Percentiles rank a stretch among this genome's conserved stretches.
Conservation (phyloP, 345 rosid species). For the Citrus hindsii region DNA sequence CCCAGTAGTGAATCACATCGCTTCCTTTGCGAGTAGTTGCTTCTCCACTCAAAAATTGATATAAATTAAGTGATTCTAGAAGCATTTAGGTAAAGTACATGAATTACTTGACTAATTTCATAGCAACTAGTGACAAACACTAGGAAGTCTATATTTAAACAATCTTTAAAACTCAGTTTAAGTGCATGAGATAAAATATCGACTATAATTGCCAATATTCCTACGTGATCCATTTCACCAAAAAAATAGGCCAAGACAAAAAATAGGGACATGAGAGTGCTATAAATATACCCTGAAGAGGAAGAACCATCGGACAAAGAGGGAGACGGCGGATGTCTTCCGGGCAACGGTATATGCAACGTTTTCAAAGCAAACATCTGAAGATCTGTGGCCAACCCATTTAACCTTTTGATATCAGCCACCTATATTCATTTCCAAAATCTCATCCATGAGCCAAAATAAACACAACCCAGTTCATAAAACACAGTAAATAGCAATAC, state of each 20-base stretch:
- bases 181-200: background rate
- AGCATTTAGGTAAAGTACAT: too few species aligned
- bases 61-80: background rate
- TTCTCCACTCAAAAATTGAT: background rate
- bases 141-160: background rate
- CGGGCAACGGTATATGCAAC: slow-evolving; percentile 57
- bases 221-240: background rate
- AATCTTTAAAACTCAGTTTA: background rate
- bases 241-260: background rate
- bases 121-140: background rate
- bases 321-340: slow-evolving; percentile 59
- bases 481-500: background rate
- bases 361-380: slow-evolving; percentile 68
- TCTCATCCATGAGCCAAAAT: background rate
- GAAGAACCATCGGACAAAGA: slow-evolving; percentile 26
- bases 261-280: background rate
- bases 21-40: background rate
- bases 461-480: background rate
- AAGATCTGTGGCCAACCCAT: slow-evolving; percentile 70
- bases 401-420: slow-evolving; percentile 53
- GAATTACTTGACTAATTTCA: background rate
- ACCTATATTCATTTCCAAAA: slow-evolving; percentile 38
- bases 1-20: background rate
- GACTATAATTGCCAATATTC: background rate
- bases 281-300: slow-evolving; percentile 26